Percentiles rank a stretch among this genome's conserved stretches.
These are phyloP conservation scores for Bipolaris oryzae DNA, from an alignment of 2,329 filamentous ascomycete genomes.

Conservation along the genomic window DNA sequence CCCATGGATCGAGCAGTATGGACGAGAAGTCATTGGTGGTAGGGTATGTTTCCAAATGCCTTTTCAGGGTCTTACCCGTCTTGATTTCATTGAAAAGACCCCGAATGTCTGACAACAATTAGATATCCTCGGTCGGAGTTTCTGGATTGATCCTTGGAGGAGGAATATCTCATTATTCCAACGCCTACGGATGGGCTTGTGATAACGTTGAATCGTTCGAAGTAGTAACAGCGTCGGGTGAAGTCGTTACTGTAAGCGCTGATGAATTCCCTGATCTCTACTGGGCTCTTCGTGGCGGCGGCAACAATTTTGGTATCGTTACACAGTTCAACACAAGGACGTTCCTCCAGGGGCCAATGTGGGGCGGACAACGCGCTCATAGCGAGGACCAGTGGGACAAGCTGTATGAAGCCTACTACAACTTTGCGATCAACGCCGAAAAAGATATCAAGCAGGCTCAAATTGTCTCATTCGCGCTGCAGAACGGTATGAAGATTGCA, in stretches of 20 bases:
- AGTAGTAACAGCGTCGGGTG: constrained; percentile 29
- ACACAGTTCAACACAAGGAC: constrained; percentile 35
- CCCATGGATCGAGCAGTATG: constrained; percentile 33
- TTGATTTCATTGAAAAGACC: neutral
- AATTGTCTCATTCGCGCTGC: constrained; percentile 29
- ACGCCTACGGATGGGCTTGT: constrained; percentile 31
- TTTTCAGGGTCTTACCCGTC: neutral
- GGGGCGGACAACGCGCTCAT: constrained; percentile 30
- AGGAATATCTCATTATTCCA: constrained; percentile 34
- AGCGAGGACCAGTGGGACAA: constrained; percentile 25
- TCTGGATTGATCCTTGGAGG: constrained; percentile 29
- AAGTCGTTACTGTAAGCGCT: constrained; percentile 21
- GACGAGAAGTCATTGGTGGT: constrained; percentile 40
- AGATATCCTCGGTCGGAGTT: constrained; percentile 23
- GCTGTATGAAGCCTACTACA: constrained; percentile 26
- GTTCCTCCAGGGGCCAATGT: constrained; percentile 35
- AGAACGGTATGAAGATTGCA: constrained; percentile 25
- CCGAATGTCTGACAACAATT: neutral
- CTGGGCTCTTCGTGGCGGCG: constrained; percentile 46
- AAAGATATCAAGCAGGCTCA: constrained; percentile 26
- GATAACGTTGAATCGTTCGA: constrained; percentile 46
- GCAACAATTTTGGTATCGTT: constrained; percentile 45
- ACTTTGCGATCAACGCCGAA: constrained; percentile 21
- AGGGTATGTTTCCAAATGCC: constrained; percentile 21
- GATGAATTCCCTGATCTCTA: constrained; percentile 48